These are phyloP conservation scores for Ceriops tagal DNA, from an alignment of 345 rosid genomes.

Conservation along the genomic window DNA sequence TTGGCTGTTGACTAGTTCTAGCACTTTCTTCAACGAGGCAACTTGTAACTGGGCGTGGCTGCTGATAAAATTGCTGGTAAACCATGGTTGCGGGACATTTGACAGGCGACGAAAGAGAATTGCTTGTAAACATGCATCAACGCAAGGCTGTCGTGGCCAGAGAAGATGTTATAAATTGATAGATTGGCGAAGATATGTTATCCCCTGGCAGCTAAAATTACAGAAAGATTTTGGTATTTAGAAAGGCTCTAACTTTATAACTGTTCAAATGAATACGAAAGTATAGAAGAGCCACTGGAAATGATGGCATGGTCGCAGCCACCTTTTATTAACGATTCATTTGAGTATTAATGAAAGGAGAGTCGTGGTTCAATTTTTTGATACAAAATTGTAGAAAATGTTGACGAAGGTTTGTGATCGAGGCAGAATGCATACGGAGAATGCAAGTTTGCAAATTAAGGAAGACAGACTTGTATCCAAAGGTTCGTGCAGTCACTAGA, in stretches of 20 bases:
- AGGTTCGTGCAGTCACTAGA: slow-evolving; percentile 80
- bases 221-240: neutral
- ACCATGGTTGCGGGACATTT: too few species aligned
- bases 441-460: slow-evolving; percentile 89
- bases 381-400: slow-evolving; percentile 78
- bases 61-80: too few species aligned
- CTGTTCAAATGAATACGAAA: slow-evolving; percentile 78
- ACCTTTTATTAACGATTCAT: neutral
- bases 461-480: slow-evolving; percentile 88
- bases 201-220: too few species aligned
- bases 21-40: too few species aligned
- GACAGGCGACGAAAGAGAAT: too few species aligned
- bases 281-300: slow-evolving; percentile 89
- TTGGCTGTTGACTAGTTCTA: too few species aligned
- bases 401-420: slow-evolving; percentile 82
- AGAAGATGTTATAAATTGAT: slow-evolving; percentile 29
- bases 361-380: slow-evolving; percentile 10
- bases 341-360: neutral
- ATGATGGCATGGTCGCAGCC: slow-evolving; percentile 97
- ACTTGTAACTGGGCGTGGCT: too few species aligned
- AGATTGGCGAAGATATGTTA: slow-evolving; percentile 3
- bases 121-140: too few species aligned
- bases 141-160: too few species aligned
- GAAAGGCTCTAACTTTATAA: neutral
- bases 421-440: slow-evolving; percentile 80